These are phyloP conservation scores for Closterium sp. DNA, from an alignment of 139 green algal genomes.

Conservation along the genomic window DNA sequence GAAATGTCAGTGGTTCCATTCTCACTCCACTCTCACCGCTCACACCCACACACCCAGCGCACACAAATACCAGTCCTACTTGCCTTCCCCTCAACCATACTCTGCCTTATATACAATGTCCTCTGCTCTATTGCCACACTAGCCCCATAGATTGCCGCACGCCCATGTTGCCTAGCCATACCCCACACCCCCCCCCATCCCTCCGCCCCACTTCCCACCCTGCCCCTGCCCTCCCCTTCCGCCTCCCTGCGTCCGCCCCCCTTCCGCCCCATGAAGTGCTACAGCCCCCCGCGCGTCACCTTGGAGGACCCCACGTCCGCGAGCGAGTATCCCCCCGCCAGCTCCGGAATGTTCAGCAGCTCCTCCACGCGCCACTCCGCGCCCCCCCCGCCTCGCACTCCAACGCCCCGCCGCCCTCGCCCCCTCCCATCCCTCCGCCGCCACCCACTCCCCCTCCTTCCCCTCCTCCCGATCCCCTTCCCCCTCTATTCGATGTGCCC, in stretches of 20 bases:
- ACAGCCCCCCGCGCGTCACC: conserved; percentile 10
- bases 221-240: not conserved
- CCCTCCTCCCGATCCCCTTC: not conserved
- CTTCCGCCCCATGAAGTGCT: not conserved
- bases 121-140: too few relatives aligned
- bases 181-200: not conserved
- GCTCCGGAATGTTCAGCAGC: conserved; percentile 50
- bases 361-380: conserved; percentile 49
- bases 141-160: too few relatives aligned
- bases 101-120: too few relatives aligned
- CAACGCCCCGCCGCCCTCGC: not conserved
- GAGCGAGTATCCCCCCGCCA: conserved; percentile 48
- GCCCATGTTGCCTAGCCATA: not conserved
- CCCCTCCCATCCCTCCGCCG: not conserved
- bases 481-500: too few relatives aligned
- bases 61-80: too few relatives aligned
- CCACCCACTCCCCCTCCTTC: not conserved
- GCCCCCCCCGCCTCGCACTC: not conserved
- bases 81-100: too few relatives aligned
- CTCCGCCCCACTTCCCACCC: not conserved
- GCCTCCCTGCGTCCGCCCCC: not conserved
- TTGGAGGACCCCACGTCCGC: conserved; percentile 47
- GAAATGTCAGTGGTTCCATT: too few relatives aligned
- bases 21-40: too few relatives aligned
- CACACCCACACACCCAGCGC: too few relatives aligned